phyloP scores from a whole-genome alignment of 192 early-diverging fungal species.

The Gryganskiella cystojenkinii region DNA sequence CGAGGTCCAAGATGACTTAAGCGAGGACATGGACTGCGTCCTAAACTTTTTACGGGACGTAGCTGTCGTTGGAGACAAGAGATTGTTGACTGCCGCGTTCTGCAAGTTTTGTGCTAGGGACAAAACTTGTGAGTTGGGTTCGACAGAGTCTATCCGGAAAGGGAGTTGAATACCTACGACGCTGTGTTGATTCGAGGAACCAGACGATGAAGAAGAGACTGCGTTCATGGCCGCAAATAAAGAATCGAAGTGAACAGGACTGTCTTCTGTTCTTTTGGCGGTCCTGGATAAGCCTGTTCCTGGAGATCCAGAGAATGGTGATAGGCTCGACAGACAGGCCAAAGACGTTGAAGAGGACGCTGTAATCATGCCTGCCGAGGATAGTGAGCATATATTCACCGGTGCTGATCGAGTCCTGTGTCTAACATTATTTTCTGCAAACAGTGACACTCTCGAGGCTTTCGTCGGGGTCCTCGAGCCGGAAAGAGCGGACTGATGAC shows the following conservation, averaged over 20 bases:
- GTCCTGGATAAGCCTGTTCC: too few relatives aligned
- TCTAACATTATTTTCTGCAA: constrained; percentile 24
- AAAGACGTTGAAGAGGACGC: not conserved
- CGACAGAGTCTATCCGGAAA: too few relatives aligned
- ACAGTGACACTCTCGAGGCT: constrained; percentile 20
- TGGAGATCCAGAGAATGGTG: too few relatives aligned
- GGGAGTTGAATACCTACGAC: too few relatives aligned
- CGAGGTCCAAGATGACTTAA: not conserved
- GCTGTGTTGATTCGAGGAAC: too few relatives aligned
- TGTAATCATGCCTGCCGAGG: not conserved
- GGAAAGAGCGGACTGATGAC: too few relatives aligned
- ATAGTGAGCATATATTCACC: not conserved
- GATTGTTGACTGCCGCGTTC: not conserved
- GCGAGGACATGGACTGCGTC: not conserved
- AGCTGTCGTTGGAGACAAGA: too few relatives aligned
- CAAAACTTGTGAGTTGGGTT: constrained; percentile 3
- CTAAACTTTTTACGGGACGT: too few relatives aligned
- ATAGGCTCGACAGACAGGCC: too few relatives aligned
- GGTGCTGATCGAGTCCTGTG: constrained; percentile 16
- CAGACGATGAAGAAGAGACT: not conserved
- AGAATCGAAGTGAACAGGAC: too few relatives aligned
- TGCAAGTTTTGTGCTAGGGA: constrained; percentile 16
- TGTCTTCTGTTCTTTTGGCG: too few relatives aligned
- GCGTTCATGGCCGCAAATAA: not conserved
- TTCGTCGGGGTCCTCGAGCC: not conserved